Percentiles rank a stretch among this genome's conserved stretches.
Evolutionary conservation across 2,329 filamentous ascomycete species (phyloP).

Genomic region (Neofusicoccum umdonicola): DNA sequence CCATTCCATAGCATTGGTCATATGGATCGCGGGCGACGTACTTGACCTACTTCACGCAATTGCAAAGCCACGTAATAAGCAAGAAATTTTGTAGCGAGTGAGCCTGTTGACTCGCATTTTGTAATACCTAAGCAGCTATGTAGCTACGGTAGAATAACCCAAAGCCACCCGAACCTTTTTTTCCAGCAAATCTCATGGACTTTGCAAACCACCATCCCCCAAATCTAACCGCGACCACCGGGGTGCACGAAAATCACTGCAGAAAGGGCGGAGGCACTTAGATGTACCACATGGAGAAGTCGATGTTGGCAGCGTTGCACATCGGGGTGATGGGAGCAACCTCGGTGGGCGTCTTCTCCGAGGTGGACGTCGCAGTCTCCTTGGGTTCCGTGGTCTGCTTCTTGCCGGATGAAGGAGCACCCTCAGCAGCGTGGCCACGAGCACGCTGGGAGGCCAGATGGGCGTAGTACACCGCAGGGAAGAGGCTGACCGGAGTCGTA

Average conservation of each 20-base stretch:
- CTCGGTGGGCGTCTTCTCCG: constrained; percentile 30
- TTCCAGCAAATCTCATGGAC: too few species aligned
- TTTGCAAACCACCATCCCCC: too few species aligned
- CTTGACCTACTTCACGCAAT: too few species aligned
- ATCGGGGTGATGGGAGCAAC: constrained; percentile 42
- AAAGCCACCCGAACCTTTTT: too few species aligned
- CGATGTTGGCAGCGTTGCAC: constrained; percentile 39
- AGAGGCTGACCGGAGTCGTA: constrained; percentile 85
- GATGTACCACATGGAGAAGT: constrained; percentile 51
- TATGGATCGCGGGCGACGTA: too few species aligned
- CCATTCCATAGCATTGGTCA: too few species aligned
- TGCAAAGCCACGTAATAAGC: too few species aligned
- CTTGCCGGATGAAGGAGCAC: constrained; percentile 6
- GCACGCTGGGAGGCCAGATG: constrained; percentile 84
- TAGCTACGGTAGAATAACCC: too few species aligned
- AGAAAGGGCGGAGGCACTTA: constrained; percentile 24
- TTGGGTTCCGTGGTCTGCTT: constrained; percentile 20
- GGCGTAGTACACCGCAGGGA: constrained; percentile 91
- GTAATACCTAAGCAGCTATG: too few species aligned
- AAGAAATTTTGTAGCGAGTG: too few species aligned
- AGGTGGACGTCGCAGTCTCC: constrained; percentile 29
- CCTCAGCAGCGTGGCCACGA: constrained; percentile 56
- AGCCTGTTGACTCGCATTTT: too few species aligned
- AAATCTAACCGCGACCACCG: background rate
- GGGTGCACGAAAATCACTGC: background rate